Conservation (phyloP, 495 filamentous ascomycete species). For the Penicillium cataractarum region DNA sequence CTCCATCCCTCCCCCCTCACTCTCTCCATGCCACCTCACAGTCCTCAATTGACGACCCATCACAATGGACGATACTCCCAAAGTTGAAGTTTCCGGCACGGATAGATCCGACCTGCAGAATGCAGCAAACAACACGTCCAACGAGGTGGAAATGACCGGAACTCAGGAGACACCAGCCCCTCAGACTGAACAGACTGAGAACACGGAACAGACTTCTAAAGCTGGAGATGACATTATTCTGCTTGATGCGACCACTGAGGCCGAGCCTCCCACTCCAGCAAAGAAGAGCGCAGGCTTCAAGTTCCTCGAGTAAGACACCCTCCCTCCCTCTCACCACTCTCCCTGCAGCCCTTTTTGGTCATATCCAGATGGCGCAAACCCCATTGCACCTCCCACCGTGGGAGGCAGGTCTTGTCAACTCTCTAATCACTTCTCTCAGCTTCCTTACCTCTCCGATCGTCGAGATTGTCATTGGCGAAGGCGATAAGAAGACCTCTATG, state of each 20-base stretch:
- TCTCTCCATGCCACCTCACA: not conserved
- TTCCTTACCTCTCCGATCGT: conserved; percentile 78
- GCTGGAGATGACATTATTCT: conserved; percentile 25
- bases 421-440: conserved; percentile 25
- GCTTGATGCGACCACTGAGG: conserved; percentile 27
- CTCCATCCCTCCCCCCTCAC: not conserved
- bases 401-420: not conserved
- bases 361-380: not conserved
- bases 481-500: conserved; percentile 62
- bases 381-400: not conserved
- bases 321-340: not conserved
- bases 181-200: not conserved
- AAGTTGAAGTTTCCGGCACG: conserved; percentile 28
- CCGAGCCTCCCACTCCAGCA: conserved; percentile 22
- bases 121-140: conserved; percentile 5
- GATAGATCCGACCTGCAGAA: conserved; percentile 14
- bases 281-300: conserved; percentile 32
- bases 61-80: conserved; percentile 30
- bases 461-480: conserved; percentile 70
- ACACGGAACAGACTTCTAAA: not conserved
- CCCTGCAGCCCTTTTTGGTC: not conserved
- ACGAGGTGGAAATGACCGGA: conserved; percentile 31
- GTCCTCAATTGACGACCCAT: not conserved
- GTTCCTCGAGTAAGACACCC: conserved; percentile 40
- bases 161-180: conserved; percentile 15